Conservation (phyloP, 768 basidiomycete species). For the Lactarius akahatsu region DNA sequence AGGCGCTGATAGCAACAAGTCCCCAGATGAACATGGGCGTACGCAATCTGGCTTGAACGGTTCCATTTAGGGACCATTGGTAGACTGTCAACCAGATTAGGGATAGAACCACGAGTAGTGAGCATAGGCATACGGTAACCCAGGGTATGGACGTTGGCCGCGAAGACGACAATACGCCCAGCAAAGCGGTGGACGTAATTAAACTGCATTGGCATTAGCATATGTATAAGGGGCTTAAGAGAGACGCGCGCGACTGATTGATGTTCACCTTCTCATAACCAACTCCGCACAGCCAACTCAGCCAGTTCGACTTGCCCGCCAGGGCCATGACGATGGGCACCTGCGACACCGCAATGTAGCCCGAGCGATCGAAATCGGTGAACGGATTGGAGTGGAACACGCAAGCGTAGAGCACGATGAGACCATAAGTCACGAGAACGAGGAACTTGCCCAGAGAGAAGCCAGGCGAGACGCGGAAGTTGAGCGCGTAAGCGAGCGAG, state of each 20-base stretch:
- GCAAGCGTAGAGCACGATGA: constrained; percentile 39
- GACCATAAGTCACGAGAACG: constrained; percentile 40
- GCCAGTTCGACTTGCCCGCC: constrained; percentile 50
- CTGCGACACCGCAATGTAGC: constrained; percentile 44
- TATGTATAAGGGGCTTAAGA: background rate
- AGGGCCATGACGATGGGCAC: constrained; percentile 46
- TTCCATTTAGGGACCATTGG: constrained; percentile 16
- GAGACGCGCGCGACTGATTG: background rate
- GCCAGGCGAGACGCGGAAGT: constrained; percentile 38
- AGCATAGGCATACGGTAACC: constrained; percentile 39
- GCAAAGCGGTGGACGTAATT: constrained; percentile 58
- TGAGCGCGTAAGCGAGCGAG: constrained; percentile 35
- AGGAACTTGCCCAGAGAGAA: constrained; percentile 42
- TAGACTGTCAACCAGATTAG: constrained; percentile 12
- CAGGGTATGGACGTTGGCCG: constrained; percentile 44
- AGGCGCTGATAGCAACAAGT: constrained; percentile 37
- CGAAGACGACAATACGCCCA: constrained; percentile 44
- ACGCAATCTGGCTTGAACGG: background rate
- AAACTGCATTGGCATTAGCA: constrained; percentile 37
- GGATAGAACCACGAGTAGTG: background rate
- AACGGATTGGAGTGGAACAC: constrained; percentile 40
- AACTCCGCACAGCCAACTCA: constrained; percentile 42
- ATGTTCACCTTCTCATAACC: constrained; percentile 48
- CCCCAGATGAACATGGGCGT: constrained; percentile 30
- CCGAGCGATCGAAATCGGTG: constrained; percentile 36